Evolutionary conservation across 768 basidiomycete genomes (phyloP).

Genomic region (Boletus pseudopeckii): DNA sequence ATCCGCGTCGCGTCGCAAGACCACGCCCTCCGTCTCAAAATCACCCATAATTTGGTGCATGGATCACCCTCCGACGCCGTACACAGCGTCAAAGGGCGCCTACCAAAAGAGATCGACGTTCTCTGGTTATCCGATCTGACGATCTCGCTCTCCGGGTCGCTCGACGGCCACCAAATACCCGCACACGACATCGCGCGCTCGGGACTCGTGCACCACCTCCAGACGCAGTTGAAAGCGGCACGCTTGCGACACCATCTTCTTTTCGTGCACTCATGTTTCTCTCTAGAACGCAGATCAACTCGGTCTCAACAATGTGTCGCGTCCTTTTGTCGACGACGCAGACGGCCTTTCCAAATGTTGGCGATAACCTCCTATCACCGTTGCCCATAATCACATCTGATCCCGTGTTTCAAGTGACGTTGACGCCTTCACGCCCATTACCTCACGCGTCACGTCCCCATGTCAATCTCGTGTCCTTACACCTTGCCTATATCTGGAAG

Average conservation of each 20-base stretch:
- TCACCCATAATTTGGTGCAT: slow-evolving; percentile 42
- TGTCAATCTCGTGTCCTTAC: slow-evolving; percentile 34
- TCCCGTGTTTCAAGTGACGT: slow-evolving; percentile 33
- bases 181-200: slow-evolving; percentile 45
- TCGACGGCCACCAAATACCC: slow-evolving; percentile 43
- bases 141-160: slow-evolving; percentile 51
- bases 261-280: slow-evolving; percentile 9
- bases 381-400: slow-evolving; percentile 3
- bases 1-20: slow-evolving; percentile 44
- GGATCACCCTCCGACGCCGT: slow-evolving; percentile 30
- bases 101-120: slow-evolving; percentile 44
- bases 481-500: slow-evolving; percentile 43
- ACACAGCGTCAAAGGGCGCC: slow-evolving; percentile 32
- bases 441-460: slow-evolving; percentile 26
- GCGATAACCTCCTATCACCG: slow-evolving; percentile 8
- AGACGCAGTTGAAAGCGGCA: slow-evolving; percentile 50
- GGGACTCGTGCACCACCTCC: slow-evolving; percentile 47
- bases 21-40: slow-evolving; percentile 43
- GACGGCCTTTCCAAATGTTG: slow-evolving; percentile 42
- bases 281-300: slow-evolving; percentile 57
- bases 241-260: slow-evolving; percentile 6
- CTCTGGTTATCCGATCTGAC: slow-evolving; percentile 46
- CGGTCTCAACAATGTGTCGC: slow-evolving; percentile 57
- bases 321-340: slow-evolving; percentile 43
- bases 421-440: slow-evolving; percentile 38